phyloP scores from a whole-genome alignment of 78 protist species.

The Dictyostelium brefeldianum region DNA sequence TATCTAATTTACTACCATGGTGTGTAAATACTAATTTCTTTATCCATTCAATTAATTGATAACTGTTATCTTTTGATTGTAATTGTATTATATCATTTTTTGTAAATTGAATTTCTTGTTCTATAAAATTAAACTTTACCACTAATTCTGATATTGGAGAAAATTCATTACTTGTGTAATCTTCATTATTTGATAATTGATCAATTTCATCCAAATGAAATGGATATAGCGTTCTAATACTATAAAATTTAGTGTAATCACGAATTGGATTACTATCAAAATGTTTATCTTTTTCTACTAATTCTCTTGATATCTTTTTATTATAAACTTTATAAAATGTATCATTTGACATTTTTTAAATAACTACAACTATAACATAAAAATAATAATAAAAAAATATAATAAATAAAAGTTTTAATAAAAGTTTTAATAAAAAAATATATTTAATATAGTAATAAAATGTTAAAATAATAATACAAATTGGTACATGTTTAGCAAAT shows the following conservation, averaged over 20 bases:
- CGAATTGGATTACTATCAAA: neutral
- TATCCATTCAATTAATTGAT: neutral
- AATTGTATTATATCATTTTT: neutral
- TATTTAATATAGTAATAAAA: too few relatives aligned
- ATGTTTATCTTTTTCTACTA: neutral
- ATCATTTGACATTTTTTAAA: neutral
- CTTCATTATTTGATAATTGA: neutral
- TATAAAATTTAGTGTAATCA: neutral
- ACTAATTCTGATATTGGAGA: neutral
- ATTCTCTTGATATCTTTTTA: neutral
- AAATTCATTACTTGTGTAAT: neutral
- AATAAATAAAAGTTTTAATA: too few relatives aligned
- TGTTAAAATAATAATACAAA: too few relatives aligned
- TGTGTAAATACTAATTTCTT: neutral
- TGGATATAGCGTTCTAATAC: neutral
- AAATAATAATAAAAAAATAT: too few relatives aligned
- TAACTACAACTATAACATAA: neutral
- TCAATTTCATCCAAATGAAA: neutral
- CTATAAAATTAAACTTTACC: neutral
- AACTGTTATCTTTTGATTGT: too few relatives aligned
- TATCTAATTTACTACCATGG: neutral
- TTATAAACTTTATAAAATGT: neutral
- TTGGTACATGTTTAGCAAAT: too few relatives aligned
- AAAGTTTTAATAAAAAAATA: too few relatives aligned
- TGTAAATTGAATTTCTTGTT: neutral